Evolutionary conservation across 2,329 filamentous ascomycete species (phyloP), one percentile per base, ranked within the genome.

Genomic region (Trichoderma hamatum): DNA sequence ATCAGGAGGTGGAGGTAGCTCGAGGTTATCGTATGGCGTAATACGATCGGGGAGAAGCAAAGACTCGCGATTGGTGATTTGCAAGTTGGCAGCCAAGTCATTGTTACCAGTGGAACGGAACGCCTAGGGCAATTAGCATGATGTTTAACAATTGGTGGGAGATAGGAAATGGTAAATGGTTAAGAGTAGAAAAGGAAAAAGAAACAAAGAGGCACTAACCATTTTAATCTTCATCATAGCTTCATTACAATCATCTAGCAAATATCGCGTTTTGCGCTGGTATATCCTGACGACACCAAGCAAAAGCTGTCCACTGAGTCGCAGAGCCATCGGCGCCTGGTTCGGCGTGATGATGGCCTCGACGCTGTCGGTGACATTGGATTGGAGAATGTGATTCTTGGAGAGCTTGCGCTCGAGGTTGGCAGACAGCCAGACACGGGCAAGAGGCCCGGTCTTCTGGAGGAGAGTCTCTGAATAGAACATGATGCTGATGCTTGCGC

Each of bases 361-460:
- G 73, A 99, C 94, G 80, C 94, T 97, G 82, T 94, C 93, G 76
- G 95, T 92, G 74, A 99, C 92, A 82, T 97, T 96, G 70, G 94
- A 95, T 78, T 97, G 93, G 72, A 99, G 81, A 74, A 98, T 96
- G 77, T 97, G 94, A 72, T 93, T 94, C 83, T 99, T 99, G 74
- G 94, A 97, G 70, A 99, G 89, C 84, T 98, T 99, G 85, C 95
- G 94, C 87, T 98, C 96, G 73, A 98, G 86, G 82, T 98, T 99
- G 84, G 96, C 94, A 36, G 96, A 97, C 71, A 98, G 88, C 96
- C 96, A 99, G 83, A 98, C 94, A 78, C 94, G 93, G 82, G 96
- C 96, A 85, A 99, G 83, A 77, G 96, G 95, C 84, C 96, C 96
- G 75, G 93, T 97, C 90, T 97, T 97, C 80, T 94, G 94, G 76